A percentile compares a stretch with the other conserved stretches of the same genome.
These are phyloP conservation scores for Penicillium sp. DNA, from an alignment of 2,329 filamentous ascomycete species.

Conservation along the genomic window DNA sequence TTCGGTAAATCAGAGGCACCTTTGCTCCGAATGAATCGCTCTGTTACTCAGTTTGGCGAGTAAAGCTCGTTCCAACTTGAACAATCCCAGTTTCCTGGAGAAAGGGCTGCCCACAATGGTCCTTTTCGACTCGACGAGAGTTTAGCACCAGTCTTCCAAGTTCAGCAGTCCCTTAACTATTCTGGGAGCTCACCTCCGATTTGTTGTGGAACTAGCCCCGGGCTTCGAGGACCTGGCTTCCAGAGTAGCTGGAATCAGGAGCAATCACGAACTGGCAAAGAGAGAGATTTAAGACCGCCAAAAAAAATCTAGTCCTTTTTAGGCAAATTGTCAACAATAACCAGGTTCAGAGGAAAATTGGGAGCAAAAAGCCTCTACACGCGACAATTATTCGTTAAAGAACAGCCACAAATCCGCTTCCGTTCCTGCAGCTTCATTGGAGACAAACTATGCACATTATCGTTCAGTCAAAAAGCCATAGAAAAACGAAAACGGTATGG, in stretches of 20 bases:
- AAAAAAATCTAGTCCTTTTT: background rate
- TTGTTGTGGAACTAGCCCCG: background rate
- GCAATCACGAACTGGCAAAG: background rate
- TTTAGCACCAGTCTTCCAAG: background rate
- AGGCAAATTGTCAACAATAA: background rate
- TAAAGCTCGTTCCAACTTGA: background rate
- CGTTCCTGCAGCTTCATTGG: background rate
- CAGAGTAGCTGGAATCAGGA: background rate
- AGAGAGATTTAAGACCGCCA: background rate
- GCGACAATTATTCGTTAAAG: background rate
- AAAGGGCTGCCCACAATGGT: background rate
- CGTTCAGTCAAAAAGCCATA: background rate
- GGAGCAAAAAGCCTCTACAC: background rate
- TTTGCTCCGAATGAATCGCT: background rate
- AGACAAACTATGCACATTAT: background rate
- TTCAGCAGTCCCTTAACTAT: background rate
- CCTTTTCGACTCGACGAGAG: background rate
- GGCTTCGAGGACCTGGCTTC: background rate
- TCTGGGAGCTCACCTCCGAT: background rate
- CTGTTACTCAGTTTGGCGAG: background rate
- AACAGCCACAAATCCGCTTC: background rate
- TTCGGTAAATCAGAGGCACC: background rate
- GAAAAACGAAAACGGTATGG: background rate
- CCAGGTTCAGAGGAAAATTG: background rate
- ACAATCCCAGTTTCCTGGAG: background rate